A percentile compares a stretch with the other conserved stretches of the same genome.
phyloP scores from a whole-genome alignment of 1,139 yeast genomes.

The Scheffersomyces lignicola region DNA sequence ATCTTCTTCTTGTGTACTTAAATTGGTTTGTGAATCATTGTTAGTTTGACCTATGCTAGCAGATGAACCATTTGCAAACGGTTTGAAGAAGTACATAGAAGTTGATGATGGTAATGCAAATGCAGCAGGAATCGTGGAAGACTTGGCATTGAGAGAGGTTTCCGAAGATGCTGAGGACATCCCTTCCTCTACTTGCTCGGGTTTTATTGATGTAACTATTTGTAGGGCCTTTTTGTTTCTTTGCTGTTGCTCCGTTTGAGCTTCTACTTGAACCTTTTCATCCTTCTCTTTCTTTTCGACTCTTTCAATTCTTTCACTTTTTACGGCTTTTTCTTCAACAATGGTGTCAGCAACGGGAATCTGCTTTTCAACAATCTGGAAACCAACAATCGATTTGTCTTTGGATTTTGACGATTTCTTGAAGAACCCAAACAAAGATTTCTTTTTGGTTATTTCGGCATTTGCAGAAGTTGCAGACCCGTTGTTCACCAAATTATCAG shows the following conservation, averaged over 20 bases:
- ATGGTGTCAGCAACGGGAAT: no score
- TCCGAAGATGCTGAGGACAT: slow-evolving; percentile 17
- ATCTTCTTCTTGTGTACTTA: slow-evolving; percentile 15
- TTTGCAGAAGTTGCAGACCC: not conserved
- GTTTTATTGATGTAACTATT: slow-evolving; percentile 8
- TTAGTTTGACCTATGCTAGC: slow-evolving; percentile 7
- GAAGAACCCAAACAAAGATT: slow-evolving; percentile 20
- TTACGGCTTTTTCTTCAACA: no score
- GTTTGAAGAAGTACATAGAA: slow-evolving; percentile 42
- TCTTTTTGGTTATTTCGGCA: slow-evolving; percentile 12
- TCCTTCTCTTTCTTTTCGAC: no score
- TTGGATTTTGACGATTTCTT: slow-evolving; percentile 17
- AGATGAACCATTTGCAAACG: slow-evolving; percentile 18
- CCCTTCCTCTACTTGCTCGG: slow-evolving; percentile 4
- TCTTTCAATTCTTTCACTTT: no score
- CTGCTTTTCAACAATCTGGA: slow-evolving; percentile 9
- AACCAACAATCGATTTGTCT: slow-evolving; percentile 6
- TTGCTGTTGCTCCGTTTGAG: slow-evolving; percentile 2
- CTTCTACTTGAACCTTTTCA: no score
- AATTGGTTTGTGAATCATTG: slow-evolving; percentile 7
- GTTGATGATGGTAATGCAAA: slow-evolving; percentile 50
- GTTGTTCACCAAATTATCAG: not conserved
- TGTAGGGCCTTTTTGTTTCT: slow-evolving; percentile 11
- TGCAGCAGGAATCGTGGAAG: slow-evolving; percentile 33
- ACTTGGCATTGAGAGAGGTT: slow-evolving; percentile 9